These are phyloP conservation scores for Mycena latifolia DNA, from an alignment of 768 basidiomycete species.

Conservation along the genomic window DNA sequence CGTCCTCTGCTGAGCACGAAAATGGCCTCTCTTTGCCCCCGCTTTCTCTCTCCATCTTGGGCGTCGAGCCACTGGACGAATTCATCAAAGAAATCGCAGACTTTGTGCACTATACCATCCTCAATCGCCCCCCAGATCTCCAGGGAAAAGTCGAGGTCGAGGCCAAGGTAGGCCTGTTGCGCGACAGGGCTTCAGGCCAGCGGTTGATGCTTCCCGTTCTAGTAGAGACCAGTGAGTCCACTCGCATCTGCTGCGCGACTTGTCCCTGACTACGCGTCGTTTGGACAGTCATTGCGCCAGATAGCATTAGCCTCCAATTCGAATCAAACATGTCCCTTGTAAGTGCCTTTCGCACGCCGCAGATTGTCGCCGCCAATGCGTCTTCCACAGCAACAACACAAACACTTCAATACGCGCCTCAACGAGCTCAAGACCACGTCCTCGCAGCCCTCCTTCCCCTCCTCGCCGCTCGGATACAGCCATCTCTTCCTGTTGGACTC, in stretches of 20 bases:
- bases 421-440: conserved; percentile 81
- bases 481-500: conserved; percentile 86
- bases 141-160: conserved; percentile 84
- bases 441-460: conserved; percentile 60
- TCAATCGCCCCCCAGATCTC: conserved; percentile 62
- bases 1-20: conserved; percentile 27
- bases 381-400: conserved; percentile 79
- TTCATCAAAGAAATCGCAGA: conserved; percentile 94
- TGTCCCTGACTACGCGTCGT: conserved; percentile 24
- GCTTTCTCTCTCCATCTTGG: conserved; percentile 84
- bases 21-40: conserved; percentile 63
- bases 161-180: conserved; percentile 87
- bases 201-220: conserved; percentile 79
- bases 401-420: conserved; percentile 87
- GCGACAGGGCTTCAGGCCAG: conserved; percentile 65
- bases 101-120: conserved; percentile 83
- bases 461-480: conserved; percentile 75
- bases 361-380: conserved; percentile 31
- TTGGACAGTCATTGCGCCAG: conserved; percentile 74
- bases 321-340: conserved; percentile 95
- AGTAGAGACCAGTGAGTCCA: conserved; percentile 84
- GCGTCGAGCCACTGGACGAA: conserved; percentile 92
- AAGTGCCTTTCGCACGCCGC: conserved; percentile 46
- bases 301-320: conserved; percentile 76
- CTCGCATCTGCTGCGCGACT: conserved; percentile 18